Evolutionary conservation across 2,329 filamentous ascomycete species (phyloP), one percentile per base, ranked within the genome.

Genomic region (Claviceps monticola): DNA sequence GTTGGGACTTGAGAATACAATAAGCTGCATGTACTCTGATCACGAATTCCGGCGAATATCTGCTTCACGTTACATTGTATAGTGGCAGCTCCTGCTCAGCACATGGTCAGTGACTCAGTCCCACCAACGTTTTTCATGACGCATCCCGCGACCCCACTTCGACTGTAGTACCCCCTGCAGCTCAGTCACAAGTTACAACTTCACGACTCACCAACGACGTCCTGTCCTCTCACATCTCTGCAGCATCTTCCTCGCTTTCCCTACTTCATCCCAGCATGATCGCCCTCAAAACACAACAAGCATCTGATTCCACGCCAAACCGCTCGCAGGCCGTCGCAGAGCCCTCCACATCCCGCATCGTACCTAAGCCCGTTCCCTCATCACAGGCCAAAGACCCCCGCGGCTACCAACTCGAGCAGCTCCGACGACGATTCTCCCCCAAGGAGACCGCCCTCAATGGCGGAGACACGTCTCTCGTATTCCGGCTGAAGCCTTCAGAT

Each of bases 391-490:
- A 81, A 54, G 79, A 89, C 62, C 84, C 86, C 6, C 75, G 85
- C 56, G 76, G 76, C 52, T 93, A 88, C 62, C 85, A 93, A 64
- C 67, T 91, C 49, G 77, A 78, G 55, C 87, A 93, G 69, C 68
- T 91, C 55, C 75, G 79, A 59, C 78, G 79, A 56, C 78, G 87
- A 37, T 91, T 80, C 64, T 71, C 69, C 1, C 71, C 75, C 6
- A 68, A 66, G 48, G 71, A 76, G 54, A 66, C 68, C 11, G 67
- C 61, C 14, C 60, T 70, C 3, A 61, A 65, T 6, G 66, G 75
- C 54, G 74, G 76, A 48, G 72, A 72, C 3, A 79, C 78, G 0
- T 73, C 76, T 16, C 66, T 90, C 41, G 67, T 71, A 9, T 86
- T 91, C 65, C 78, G 73, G 49, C 68, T 93, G 55, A 69, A 68